Conservation (phyloP, 352 stramenopile genomes). For the Saprolegnia diclina region DNA sequence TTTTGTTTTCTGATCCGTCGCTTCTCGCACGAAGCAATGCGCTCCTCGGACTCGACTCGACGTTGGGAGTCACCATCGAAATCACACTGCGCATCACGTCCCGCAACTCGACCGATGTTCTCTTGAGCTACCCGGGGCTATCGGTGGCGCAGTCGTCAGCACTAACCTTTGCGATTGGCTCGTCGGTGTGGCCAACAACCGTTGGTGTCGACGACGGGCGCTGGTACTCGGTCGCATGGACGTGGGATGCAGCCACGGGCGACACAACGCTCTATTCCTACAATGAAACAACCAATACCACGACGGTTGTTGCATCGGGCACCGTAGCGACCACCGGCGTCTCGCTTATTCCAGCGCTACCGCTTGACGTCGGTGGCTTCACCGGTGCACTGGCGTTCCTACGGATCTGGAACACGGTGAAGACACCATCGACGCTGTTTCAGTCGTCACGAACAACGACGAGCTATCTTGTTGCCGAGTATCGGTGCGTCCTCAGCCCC, state of each 20-base stretch:
- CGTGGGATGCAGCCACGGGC: not conserved
- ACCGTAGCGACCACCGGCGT: not conserved
- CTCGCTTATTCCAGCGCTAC: not conserved
- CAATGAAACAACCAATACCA: not conserved
- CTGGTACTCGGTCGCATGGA: slow-evolving; percentile 7
- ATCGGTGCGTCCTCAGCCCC: not conserved
- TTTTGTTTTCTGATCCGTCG: not conserved
- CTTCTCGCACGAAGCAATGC: not conserved
- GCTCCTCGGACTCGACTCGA: not conserved
- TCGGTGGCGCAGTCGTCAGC: not conserved
- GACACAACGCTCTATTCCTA: slow-evolving; percentile 2
- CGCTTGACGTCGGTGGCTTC: not conserved
- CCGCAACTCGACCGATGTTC: not conserved
- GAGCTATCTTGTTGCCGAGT: slow-evolving; percentile 6
- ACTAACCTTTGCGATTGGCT: slow-evolving; percentile 4
- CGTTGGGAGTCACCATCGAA: slow-evolving; percentile 14
- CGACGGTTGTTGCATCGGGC: not conserved
- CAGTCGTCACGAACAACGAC: not conserved
- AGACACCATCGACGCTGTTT: not conserved
- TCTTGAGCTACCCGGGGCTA: slow-evolving; percentile 12
- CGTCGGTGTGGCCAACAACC: not conserved
- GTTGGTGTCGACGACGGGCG: slow-evolving; percentile 13
- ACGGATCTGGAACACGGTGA: slow-evolving; percentile 5
- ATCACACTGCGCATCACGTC: not conserved
- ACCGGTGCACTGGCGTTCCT: slow-evolving; percentile 5